phyloP scores from a whole-genome alignment of 1,284 basidiomycete species.

The Ustilago cynodontis region DNA sequence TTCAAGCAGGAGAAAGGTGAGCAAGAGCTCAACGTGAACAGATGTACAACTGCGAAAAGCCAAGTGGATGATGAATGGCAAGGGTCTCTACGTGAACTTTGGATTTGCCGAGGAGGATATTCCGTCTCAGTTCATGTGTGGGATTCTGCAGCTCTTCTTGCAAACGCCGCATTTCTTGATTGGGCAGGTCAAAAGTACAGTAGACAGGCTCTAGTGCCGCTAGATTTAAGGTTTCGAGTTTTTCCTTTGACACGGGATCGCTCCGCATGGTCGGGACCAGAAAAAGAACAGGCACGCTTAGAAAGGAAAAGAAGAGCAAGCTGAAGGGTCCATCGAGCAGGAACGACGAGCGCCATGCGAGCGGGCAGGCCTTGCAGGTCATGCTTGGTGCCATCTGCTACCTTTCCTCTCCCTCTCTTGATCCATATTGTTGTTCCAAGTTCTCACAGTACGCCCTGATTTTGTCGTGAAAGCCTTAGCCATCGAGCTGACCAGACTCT shows the following conservation, averaged over 20 bases:
- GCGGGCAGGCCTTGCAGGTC: neutral
- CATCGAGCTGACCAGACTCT: too few species aligned
- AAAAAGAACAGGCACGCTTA: neutral
- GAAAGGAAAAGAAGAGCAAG: neutral
- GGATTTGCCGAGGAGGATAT: slow-evolving; percentile 1
- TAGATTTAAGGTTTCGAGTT: slow-evolving; percentile 32
- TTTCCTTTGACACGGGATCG: slow-evolving; percentile 33
- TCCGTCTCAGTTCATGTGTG: neutral
- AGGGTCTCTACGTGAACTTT: neutral
- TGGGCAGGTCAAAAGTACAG: neutral
- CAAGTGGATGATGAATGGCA: neutral
- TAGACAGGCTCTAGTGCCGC: neutral
- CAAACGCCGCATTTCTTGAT: slow-evolving; percentile 2
- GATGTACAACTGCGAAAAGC: too few species aligned
- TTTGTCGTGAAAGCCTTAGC: too few species aligned
- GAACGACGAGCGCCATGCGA: neutral
- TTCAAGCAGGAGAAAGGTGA: too few species aligned
- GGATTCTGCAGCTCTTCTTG: neutral
- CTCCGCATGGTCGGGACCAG: slow-evolving; percentile 19
- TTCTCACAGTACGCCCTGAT: too few species aligned
- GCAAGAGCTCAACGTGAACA: too few species aligned
- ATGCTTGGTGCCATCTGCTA: neutral
- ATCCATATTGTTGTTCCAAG: neutral
- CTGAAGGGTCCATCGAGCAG: neutral
- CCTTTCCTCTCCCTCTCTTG: neutral